Conservation (phyloP, 2,329 filamentous ascomycete genomes). For the Penicillium sp. region DNA sequence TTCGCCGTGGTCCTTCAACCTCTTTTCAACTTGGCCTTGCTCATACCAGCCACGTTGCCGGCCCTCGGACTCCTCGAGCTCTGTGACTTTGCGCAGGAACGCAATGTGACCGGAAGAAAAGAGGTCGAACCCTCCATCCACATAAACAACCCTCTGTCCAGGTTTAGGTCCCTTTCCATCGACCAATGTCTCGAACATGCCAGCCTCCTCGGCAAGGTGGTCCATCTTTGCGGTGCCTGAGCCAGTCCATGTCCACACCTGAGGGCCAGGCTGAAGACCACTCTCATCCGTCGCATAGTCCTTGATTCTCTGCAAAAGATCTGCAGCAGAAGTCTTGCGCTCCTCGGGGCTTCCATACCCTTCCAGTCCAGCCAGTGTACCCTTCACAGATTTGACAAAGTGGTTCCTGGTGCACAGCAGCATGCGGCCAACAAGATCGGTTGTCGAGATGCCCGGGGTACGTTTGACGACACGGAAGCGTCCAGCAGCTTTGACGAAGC, state of each 20-base stretch:
- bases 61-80: constrained; percentile 69
- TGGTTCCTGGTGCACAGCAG: constrained; percentile 91
- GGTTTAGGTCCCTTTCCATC: constrained; percentile 67
- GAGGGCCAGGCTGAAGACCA: constrained; percentile 71
- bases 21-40: constrained; percentile 60
- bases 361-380: constrained; percentile 66
- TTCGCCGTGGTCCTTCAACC: constrained; percentile 60
- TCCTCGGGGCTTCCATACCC: constrained; percentile 69
- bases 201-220: constrained; percentile 55
- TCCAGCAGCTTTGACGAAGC: constrained; percentile 90
- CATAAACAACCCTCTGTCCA: constrained; percentile 86
- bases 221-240: constrained; percentile 36
- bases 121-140: constrained; percentile 93
- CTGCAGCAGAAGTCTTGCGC: constrained; percentile 59
- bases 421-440: constrained; percentile 97
- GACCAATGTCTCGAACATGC: constrained; percentile 66
- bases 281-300: constrained; percentile 87
- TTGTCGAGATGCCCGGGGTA: constrained; percentile 94
- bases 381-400: constrained; percentile 79
- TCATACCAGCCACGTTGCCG: constrained; percentile 70
- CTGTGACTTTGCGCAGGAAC: constrained; percentile 75
- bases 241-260: constrained; percentile 79
- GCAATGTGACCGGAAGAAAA: constrained; percentile 97
- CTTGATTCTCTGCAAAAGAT: constrained; percentile 73
- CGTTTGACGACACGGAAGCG: constrained; percentile 96